Evolutionary conservation across 306 rosid genomes (phyloP).

Genomic region (Cucumis melo): DNA sequence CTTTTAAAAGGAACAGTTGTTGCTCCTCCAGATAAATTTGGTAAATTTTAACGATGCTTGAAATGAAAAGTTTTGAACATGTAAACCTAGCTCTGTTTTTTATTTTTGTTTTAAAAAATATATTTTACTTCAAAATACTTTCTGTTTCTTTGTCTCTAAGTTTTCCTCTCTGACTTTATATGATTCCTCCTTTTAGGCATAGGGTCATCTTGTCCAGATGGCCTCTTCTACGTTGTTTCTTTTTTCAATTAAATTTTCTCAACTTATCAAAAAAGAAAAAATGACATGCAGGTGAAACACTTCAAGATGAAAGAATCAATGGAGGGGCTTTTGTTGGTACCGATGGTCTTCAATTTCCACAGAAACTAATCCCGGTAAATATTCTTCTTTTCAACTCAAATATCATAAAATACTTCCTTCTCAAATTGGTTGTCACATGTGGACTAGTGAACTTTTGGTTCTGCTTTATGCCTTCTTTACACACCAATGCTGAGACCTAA

Average conservation of each 20-base stretch:
- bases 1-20: slow-evolving; percentile 90
- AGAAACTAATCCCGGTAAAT: slow-evolving; percentile 80
- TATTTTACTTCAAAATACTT: background rate
- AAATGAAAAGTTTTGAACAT: slow-evolving; percentile 6
- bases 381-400: background rate
- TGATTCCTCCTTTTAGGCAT: background rate
- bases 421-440: background rate
- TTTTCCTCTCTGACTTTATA: background rate
- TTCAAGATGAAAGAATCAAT: slow-evolving; percentile 73
- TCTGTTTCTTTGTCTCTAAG: background rate
- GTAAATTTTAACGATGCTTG: slow-evolving; percentile 27
- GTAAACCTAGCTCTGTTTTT: slow-evolving; percentile 2
- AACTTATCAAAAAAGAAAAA: background rate
- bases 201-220: background rate
- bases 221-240: background rate
- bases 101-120: background rate
- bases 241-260: background rate
- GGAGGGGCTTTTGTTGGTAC: slow-evolving; percentile 85
- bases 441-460: background rate
- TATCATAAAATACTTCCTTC: background rate
- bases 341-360: slow-evolving; percentile 80
- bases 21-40: slow-evolving; percentile 97
- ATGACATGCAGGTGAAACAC: slow-evolving; percentile 61
- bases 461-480: background rate
- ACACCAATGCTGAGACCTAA: background rate